Evolutionary conservation across 139 green algal genomes (phyloP), one percentile per base, ranked within the genome.

Genomic region (Volvox reticuliferus): DNA sequence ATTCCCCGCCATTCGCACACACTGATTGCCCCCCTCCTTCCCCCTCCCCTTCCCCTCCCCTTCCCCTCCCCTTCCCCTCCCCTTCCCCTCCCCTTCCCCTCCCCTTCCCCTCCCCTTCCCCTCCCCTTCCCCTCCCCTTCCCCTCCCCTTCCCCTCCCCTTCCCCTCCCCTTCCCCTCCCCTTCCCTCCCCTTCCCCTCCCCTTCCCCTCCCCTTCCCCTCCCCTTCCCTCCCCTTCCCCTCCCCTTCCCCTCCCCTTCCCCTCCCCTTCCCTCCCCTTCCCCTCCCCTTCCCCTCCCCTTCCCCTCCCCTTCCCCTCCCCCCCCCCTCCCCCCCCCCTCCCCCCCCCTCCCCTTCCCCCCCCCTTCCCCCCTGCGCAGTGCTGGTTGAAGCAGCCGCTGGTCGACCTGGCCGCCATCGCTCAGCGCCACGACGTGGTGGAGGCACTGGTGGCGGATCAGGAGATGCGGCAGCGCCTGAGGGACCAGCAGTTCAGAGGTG

Each of bases 301-400:
- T 12, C 24, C 16, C 16, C 65, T 28, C 65, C 65, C 65, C 62
- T 24, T 69, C 19, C 19, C 17, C 62, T 19, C 62, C 19, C n/a
- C 30, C 82, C 67, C 33, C 83, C 33, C 22, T 26, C 26, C 16
- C 30, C 36, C 2, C 61, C 33, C 83, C 22, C 36, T 26, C 26
- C 18, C 30, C 67, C 17, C 12, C 62, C 17, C 82, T 78, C 44
- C 19, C 14, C 18, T 20, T 20, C 67, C 18, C 36, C 32, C 69
- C 0, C 71, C 2, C 35, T 1, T 55, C 32, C 44, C 71, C 32
- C 0, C 62, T 14, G 18, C 81, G 3, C 96, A 98, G 92, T 86
- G 92, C n/a, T 99, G 98, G 98, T 91, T 99, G 35, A 99, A 99
- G 94, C 97, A 98, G 92, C 98, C 98, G 2, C 95, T 99, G 73